These are phyloP conservation scores for Tubosaeta sp. DNA, from an alignment of 768 basidiomycete genomes.

Conservation along the genomic window DNA sequence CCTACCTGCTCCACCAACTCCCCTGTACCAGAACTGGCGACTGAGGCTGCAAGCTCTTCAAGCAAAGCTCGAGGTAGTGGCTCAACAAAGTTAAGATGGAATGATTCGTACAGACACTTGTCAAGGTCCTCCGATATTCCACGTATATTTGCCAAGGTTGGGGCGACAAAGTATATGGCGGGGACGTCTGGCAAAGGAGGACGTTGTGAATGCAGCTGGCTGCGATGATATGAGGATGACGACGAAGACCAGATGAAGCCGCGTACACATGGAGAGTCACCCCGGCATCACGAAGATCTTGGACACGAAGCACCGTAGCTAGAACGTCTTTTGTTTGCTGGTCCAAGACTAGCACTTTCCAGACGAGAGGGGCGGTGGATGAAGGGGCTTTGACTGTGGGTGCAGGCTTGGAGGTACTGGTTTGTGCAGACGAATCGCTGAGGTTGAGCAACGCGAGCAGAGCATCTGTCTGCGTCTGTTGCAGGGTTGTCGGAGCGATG, in stretches of 20 bases:
- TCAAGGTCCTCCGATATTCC: constrained; percentile 93
- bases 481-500: constrained; percentile 57
- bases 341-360: constrained; percentile 96
- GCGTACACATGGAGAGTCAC: constrained; percentile 97
- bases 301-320: constrained; percentile 91
- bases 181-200: constrained; percentile 94
- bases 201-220: constrained; percentile 85
- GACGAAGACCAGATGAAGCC: constrained; percentile 1
- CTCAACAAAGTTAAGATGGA: constrained; percentile 93
- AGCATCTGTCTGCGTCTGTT: constrained; percentile 84
- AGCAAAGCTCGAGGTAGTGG: constrained; percentile 83
- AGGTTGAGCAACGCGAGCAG: constrained; percentile 85
- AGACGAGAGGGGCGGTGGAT: constrained; percentile 71
- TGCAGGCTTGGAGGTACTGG: constrained; percentile 24
- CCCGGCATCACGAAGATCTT: constrained; percentile 93
- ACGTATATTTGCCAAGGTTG: constrained; percentile 78
- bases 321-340: constrained; percentile 95
- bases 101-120: constrained; percentile 86
- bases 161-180: constrained; percentile 93
- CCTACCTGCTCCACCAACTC: constrained; percentile 76
- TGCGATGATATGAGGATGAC: constrained; percentile 29
- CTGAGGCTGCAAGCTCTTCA: constrained; percentile 88
- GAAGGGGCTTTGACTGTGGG: constrained; percentile 47
- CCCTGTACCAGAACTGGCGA: constrained; percentile 78
- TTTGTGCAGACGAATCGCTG: constrained; percentile 46